Base-by-base conservation (phyloP, 257 asterid species). In the Haberlea rhodopensis region DNA sequence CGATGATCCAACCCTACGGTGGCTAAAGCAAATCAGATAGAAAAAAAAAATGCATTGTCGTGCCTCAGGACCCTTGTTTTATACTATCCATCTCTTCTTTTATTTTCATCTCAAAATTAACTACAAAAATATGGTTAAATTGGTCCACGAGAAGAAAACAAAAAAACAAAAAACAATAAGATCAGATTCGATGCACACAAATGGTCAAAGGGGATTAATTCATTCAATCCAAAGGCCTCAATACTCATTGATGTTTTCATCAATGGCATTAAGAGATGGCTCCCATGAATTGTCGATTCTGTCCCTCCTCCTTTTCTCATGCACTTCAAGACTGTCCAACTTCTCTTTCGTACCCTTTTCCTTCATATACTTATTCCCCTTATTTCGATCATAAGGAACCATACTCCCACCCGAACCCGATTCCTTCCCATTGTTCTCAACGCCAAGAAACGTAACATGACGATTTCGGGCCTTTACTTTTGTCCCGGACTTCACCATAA, bases 251-350 rank as follows among this genome's bases (percentile, higher is more conserved):
- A n/a, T n/a, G n/a, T n/a, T 32, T 23, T 85, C 91, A 16, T 31
- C 71, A 58, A 85, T 80, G 8, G 85, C 78, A 68, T 76, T 32
- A 60, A 88, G 75, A 29, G 89, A 70, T 60, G 94, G 87, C 70
- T 80, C 78, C 91, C 96, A 85, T 26, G 75, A 61, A 59, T 62
- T 21, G 21, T 65, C 65, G 37, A 28, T 75, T 75, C 79, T 74
- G 63, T 63, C 60, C 80, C 79, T 81, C 28, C 68, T 62, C 53
- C 46, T 71, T 40, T 65, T 67, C 64, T 45, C 70, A 8, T 55
- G 55, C 7, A 8, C 27, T 13, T 23, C 29, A 66, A 16, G 43
- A 34, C 60, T 43, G 51, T 37, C 51, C 26, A 29, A n/a, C 46
- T 51, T 71, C 62, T 61, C 63, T 15, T 46, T 37, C 1, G 48